These are phyloP conservation scores for Nosema muscidifuracis DNA, from an alignment of 371 early-diverging fungal genomes.

Conservation along the genomic window DNA sequence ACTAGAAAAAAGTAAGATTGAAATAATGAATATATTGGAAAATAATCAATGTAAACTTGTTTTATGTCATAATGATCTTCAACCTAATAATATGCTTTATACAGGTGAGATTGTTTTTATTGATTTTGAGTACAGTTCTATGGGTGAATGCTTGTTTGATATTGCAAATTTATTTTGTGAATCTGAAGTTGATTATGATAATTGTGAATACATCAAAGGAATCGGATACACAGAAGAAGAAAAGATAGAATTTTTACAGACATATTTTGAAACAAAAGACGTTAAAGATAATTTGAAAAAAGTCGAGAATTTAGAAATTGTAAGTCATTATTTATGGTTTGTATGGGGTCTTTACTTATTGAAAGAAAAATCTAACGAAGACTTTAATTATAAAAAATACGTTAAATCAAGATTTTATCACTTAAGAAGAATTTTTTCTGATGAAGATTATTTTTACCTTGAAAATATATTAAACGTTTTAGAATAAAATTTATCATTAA, in stretches of 20 bases:
- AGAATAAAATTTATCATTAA: too few relatives aligned
- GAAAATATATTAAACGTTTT: too few relatives aligned
- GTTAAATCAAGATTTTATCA: background rate
- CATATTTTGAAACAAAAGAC: slow-evolving; percentile 7
- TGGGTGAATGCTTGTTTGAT: slow-evolving; percentile 14
- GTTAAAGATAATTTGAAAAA: background rate
- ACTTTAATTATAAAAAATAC: slow-evolving; percentile 1
- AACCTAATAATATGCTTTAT: slow-evolving; percentile 29
- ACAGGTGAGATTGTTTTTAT: slow-evolving; percentile 12
- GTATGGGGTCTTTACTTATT: slow-evolving; percentile 10
- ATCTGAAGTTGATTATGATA: slow-evolving; percentile 4
- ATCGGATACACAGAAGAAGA: slow-evolving; percentile 2
- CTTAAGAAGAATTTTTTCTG: too few relatives aligned
- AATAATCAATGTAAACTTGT: background rate
- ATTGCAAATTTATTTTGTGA: slow-evolving; percentile 47
- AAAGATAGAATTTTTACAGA: slow-evolving; percentile 9
- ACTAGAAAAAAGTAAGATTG: background rate
- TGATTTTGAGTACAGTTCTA: slow-evolving; percentile 30
- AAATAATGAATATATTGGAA: background rate
- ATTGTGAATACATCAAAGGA: background rate
- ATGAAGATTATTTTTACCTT: too few relatives aligned
- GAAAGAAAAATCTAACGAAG: background rate
- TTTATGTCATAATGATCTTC: slow-evolving; percentile 34
- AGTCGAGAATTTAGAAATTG: background rate
- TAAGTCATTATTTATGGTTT: slow-evolving; percentile 39